Evolutionary conservation across 306 rosid species (phyloP).

Genomic region (Purshia tridentata): DNA sequence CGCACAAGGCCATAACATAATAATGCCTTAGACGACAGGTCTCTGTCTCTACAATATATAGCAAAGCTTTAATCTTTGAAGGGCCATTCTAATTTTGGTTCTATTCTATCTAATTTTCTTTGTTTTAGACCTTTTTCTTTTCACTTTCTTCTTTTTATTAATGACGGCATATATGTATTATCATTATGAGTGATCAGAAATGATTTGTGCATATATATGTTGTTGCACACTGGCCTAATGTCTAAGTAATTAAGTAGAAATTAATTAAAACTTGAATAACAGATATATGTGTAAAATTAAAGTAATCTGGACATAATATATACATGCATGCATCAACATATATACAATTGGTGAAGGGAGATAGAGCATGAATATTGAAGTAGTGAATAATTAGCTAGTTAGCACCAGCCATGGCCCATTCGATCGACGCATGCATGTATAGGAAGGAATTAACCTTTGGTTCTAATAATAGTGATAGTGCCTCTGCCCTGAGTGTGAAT

Average conservation of each 20-base stretch:
- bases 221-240: no score
- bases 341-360: no score
- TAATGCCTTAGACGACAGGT: not conserved
- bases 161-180: not conserved
- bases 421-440: no score
- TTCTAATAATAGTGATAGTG: conserved; percentile 93
- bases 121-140: not conserved
- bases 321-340: no score
- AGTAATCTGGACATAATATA: no score
- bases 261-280: no score
- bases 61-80: conserved; percentile 17
- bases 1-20: not conserved
- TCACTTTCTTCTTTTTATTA: conserved; percentile 8
- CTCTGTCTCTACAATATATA: not conserved
- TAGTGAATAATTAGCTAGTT: no score
- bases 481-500: conserved; percentile 95
- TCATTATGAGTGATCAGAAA: not conserved
- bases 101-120: not conserved
- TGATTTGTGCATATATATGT: no score
- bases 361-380: no score
- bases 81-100: conserved; percentile 5
- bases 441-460: conserved; percentile 51
- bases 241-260: no score
- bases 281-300: no score
- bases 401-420: no score